Percentiles rank a stretch among this genome's conserved stretches.
phyloP scores from a whole-genome alignment of 345 rosid genomes.

The Pistacia integerrima region DNA sequence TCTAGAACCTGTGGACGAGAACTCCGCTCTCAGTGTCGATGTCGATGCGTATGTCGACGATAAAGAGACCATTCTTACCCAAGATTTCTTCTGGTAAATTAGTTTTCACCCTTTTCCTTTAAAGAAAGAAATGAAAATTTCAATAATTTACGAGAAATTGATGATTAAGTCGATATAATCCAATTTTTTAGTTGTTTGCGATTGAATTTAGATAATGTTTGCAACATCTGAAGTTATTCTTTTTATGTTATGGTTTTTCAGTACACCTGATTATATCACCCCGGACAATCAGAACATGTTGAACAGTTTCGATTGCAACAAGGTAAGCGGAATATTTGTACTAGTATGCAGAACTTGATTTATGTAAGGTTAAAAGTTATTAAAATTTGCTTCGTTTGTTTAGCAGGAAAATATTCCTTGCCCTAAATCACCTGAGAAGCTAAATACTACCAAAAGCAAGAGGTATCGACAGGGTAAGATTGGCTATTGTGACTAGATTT shows the following conservation, averaged over 20 bases:
- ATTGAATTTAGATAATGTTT: neutral
- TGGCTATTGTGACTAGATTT: neutral
- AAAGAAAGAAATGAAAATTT: neutral
- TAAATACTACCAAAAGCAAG: conserved; percentile 58
- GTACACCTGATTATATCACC: conserved; percentile 96
- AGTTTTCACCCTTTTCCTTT: neutral
- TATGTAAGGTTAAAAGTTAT: neutral
- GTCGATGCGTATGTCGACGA: conserved; percentile 45
- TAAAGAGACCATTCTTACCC: conserved; percentile 82
- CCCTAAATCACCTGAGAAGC: conserved; percentile 92
- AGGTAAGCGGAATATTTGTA: conserved; percentile 42
- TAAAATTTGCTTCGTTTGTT: conserved; percentile 2
- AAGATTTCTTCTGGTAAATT: conserved; percentile 90
- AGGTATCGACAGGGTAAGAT: conserved; percentile 59
- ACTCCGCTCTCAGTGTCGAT: conserved; percentile 30
- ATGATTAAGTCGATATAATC: neutral
- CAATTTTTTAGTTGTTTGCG: neutral
- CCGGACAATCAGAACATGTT: conserved; percentile 78
- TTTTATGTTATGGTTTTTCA: conserved; percentile 36
- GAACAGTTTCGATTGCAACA: conserved; percentile 54
- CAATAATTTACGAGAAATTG: neutral
- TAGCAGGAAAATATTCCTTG: conserved; percentile 72
- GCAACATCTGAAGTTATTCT: neutral
- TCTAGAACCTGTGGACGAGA: conserved; percentile 45
- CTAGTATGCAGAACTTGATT: neutral